These are phyloP conservation scores for Xylaria sp. DNA, from an alignment of 2,329 filamentous ascomycete genomes.

Conservation along the genomic window DNA sequence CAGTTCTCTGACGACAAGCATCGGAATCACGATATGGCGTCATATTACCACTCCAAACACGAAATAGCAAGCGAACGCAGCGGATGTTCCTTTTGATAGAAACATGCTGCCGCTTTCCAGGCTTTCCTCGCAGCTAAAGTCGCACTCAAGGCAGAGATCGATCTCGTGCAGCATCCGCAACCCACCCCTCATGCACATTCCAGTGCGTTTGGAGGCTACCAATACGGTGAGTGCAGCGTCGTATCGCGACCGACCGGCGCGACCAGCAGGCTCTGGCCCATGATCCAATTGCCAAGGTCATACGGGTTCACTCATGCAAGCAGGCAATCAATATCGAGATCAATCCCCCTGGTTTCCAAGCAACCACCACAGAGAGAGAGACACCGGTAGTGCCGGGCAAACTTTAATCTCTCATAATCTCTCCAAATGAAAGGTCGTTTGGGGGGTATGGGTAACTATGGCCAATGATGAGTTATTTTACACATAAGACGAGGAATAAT, in stretches of 20 bases:
- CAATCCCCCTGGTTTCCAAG: neutral
- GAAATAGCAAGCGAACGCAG: conserved; percentile 1
- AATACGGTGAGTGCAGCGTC: neutral
- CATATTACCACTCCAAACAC: neutral
- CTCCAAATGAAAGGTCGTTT: neutral
- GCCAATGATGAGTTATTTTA: conserved; percentile 50
- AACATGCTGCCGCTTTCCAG: neutral
- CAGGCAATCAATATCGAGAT: neutral
- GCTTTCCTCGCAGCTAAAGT: neutral
- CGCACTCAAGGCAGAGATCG: neutral
- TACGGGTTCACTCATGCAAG: neutral
- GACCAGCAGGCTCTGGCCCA: neutral
- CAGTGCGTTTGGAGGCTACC: neutral
- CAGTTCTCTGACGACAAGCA: neutral
- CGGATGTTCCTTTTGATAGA: neutral
- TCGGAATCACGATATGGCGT: neutral
- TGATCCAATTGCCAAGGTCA: neutral
- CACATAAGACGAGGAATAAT: conserved; percentile 48
- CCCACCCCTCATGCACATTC: neutral
- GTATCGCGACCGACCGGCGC: neutral
- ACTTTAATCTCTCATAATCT: neutral
- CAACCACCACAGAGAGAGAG: neutral
- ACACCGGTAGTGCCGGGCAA: conserved; percentile 20
- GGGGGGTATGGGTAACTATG: neutral
- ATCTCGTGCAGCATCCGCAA: neutral